Percentiles rank a stretch among this genome's conserved stretches.
Evolutionary conservation across 2,329 filamentous ascomycete species (phyloP).

Genomic region (Tympanopsis confertula): DNA sequence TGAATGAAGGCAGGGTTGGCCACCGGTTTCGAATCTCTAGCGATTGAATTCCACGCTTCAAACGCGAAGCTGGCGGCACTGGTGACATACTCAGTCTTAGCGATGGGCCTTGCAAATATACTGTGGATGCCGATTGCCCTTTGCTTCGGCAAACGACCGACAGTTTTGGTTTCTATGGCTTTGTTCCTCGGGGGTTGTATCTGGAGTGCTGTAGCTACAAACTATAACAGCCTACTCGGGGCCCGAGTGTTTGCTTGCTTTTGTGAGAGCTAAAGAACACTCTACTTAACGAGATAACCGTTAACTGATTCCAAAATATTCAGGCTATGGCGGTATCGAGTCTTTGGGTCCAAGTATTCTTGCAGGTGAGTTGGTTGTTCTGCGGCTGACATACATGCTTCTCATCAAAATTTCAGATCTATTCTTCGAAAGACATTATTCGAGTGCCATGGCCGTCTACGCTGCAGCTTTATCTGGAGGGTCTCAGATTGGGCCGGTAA

Average conservation of each 20-base stretch:
- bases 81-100: background rate
- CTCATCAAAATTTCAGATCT: no score
- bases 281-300: no score
- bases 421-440: background rate
- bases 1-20: background rate
- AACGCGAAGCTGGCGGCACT: background rate
- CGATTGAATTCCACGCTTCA: background rate
- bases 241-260: background rate
- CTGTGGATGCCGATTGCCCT: background rate
- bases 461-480: background rate
- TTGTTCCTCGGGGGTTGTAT: background rate
- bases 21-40: background rate
- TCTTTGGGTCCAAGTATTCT: background rate
- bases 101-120: background rate
- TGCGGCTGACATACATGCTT: no score
- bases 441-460: background rate
- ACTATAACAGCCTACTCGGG: background rate
- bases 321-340: background rate
- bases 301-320: no score
- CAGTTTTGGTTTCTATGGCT: background rate
- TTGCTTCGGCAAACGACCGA: background rate
- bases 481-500: background rate
- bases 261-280: background rate
- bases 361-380: background rate
- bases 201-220: background rate